Evolutionary conservation across 1,284 basidiomycete genomes (phyloP), one percentile per base, ranked within the genome.

Genomic region (Anthracocystis panici-leucophaei): DNA sequence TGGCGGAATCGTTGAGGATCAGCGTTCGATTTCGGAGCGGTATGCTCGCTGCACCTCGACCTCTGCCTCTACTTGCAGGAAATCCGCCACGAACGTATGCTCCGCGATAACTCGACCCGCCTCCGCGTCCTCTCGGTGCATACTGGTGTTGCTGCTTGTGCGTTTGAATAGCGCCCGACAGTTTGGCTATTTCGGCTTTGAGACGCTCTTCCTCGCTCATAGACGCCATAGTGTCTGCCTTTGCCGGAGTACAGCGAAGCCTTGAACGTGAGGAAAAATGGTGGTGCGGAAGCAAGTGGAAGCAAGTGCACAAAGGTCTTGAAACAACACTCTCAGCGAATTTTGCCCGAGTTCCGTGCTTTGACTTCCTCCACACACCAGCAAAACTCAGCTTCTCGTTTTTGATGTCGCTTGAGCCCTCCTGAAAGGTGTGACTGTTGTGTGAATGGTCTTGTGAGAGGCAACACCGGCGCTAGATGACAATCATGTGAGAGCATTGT

Each of bases 181-280:
- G 79, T 54, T 75, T 77, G 57, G 74, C 78, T 31, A 83, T 83
- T 53, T 83, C 79, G 41, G 82, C 80, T 45, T 68, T 59, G 55
- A 83, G 77, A 8, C 64, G 71, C 52, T 77, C 80, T 23, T 82
- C 67, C 20, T 79, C 71, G 51, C 64, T 66, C 23, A n/a, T 63
- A 4, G 63, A 72, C 16, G 59, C 54, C 68, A 71, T 65, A 12
- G 12, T 46, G 14, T 44, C 35, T 8, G 27, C 3, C 12, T n/a
- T 14, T 27, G 27, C 27, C 27, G 27, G 27, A 27, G 27, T 27
- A 7, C 27, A 27, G 27, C n/a, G 40, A 31, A 10, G 16, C 11
- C 12, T 23, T 25, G 6, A 3, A 21, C 10, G 40, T 16, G 5
- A 29, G 2, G 11, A 35, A 23, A 21, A 16, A 18, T 27, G 45